Evolutionary conservation across 2,329 filamentous ascomycete species (phyloP), one percentile per base, ranked within the genome.

Genomic region (Hyphodiscus sp.): DNA sequence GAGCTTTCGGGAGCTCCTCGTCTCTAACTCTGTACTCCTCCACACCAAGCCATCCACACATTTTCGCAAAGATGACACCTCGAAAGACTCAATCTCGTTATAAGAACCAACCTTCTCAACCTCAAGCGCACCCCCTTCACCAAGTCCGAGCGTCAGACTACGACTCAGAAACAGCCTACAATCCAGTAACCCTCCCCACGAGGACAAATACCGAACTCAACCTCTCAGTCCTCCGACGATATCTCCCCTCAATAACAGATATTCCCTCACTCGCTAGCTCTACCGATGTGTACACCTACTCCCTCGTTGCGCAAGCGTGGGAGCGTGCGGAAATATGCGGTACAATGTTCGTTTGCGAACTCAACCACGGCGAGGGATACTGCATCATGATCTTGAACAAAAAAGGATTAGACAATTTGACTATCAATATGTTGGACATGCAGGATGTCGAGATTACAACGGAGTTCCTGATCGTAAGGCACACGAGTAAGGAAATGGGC

Each of bases 321-420:
- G 87, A 94, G 67, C 95, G 95, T 74, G 81, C 81, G 45, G 87
- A 85, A 52, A 80, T 91, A 11, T 91, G 96, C 71, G 94, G 94
- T 41, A 88, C 89, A 13, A 75, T 97, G 59, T 99, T 97, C 69
- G 81, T 97, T 50, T 95, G 89, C 74, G 79, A 87, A 59, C 77
- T 81, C 66, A 69, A 71, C 42, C 57, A 62, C 19, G 65, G 56
- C 60, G 63, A 62, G 68, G 56, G 62, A 41, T 62, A 75, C 20
- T 82, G 82, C 71, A 79, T 89, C 16, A 87, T 91, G 63, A 76
- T 92, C 7, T 75, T 92, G 57, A 91, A 89, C 70, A 78, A 88
- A 45, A 79, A 83, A 42, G 82, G 83, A 0, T 72, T 90, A 49
- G 79, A 86, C 49, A 91, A 92, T 64, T 77, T 91, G 51, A 76